phyloP scores from a whole-genome alignment of 31 red algal genomes.

The Porphyra umbilicalis region DNA sequence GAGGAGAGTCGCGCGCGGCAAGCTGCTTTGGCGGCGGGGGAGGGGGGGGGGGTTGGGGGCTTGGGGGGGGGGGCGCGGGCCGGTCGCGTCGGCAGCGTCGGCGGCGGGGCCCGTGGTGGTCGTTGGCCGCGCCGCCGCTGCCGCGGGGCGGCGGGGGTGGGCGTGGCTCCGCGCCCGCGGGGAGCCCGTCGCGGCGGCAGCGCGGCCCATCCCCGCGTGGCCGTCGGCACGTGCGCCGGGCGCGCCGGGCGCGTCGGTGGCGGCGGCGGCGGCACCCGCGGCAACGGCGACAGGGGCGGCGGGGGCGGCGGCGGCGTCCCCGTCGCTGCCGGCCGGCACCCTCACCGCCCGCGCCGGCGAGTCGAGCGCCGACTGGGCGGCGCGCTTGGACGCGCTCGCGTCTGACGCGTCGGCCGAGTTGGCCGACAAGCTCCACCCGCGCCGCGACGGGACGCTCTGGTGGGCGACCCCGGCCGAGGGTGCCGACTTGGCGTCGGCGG shows the following conservation, averaged over 20 bases:
- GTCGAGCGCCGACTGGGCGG: neutral
- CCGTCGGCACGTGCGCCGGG: too few relatives aligned
- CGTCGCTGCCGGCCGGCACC: neutral
- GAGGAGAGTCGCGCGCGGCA: too few relatives aligned
- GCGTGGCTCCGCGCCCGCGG: neutral
- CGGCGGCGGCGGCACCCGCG: neutral
- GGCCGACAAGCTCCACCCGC: neutral
- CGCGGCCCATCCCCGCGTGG: too few relatives aligned
- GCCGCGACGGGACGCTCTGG: neutral
- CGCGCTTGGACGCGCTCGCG: neutral
- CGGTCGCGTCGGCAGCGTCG: neutral
- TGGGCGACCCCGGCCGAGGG: neutral
- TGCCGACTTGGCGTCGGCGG: neutral
- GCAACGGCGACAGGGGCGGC: neutral
- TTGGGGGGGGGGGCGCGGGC: neutral
- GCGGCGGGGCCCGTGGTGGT: neutral
- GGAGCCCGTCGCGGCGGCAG: neutral
- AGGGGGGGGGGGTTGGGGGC: too few relatives aligned
- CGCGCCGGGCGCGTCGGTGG: neutral
- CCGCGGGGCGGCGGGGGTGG: too few relatives aligned
- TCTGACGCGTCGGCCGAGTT: neutral
- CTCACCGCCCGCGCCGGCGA: neutral
- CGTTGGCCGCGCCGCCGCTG: neutral
- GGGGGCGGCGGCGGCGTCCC: neutral
- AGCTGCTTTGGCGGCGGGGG: too few relatives aligned